These are phyloP conservation scores for Carex kokanica DNA, from an alignment of 176 grass and related monocot genomes.

Conservation along the genomic window DNA sequence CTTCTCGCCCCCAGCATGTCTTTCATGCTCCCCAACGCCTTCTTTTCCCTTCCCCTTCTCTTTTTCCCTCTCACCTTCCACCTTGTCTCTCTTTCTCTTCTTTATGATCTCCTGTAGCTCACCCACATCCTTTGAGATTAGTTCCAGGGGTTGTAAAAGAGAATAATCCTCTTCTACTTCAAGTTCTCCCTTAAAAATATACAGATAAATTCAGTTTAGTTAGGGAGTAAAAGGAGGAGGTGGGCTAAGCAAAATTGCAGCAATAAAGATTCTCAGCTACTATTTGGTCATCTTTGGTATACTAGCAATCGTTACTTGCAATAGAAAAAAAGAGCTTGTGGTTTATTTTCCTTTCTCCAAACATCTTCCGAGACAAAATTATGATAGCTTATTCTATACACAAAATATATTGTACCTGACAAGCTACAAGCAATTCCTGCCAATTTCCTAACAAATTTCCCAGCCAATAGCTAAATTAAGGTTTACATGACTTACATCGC, in stretches of 20 bases:
- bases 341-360: background rate
- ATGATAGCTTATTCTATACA: background rate
- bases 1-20: conserved; percentile 39
- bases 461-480: background rate
- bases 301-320: background rate
- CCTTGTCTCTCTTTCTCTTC: conserved; percentile 56
- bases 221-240: background rate
- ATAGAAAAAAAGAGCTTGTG: background rate
- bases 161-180: conserved; percentile 80
- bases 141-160: conserved; percentile 87
- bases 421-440: background rate
- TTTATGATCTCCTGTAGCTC: conserved; percentile 91
- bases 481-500: conserved; percentile 44
- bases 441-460: background rate
- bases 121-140: conserved; percentile 84
- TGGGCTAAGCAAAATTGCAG: background rate
- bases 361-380: background rate
- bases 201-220: background rate
- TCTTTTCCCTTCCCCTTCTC: conserved; percentile 67
- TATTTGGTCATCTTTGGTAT: background rate
- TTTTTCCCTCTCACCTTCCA: conserved; percentile 56
- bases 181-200: conserved; percentile 51
- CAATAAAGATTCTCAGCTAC: background rate
- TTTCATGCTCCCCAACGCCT: conserved; percentile 47
- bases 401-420: background rate